A percentile compares a stretch with the other conserved stretches of the same genome.
These are phyloP conservation scores for Paramecium caudatum DNA, from an alignment of 73 alveolate genomes.

Conservation along the genomic window DNA sequence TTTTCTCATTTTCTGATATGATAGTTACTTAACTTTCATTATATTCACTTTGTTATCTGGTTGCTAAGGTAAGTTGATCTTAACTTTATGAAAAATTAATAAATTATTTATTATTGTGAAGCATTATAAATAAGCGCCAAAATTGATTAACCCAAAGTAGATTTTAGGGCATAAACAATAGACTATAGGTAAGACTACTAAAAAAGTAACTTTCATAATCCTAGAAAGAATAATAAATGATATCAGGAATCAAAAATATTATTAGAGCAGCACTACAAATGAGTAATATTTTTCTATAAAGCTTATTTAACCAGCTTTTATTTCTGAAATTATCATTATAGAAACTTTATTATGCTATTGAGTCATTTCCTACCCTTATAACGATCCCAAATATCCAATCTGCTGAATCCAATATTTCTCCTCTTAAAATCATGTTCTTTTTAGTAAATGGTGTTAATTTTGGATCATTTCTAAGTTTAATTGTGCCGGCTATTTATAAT, in stretches of 20 bases:
- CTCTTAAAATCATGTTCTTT: constrained; percentile 51
- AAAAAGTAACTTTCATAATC: constrained; percentile 23
- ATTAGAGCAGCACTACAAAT: background rate
- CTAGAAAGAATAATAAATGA: constrained; percentile 25
- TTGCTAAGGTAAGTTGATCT: background rate
- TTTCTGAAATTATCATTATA: background rate
- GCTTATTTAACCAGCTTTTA: background rate
- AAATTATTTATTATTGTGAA: background rate
- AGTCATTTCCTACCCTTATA: constrained; percentile 52
- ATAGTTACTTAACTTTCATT: constrained; percentile 1
- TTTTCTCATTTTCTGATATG: constrained; percentile 9
- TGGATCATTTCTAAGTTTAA: constrained; percentile 49
- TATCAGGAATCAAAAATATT: constrained; percentile 3
- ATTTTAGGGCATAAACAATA: constrained; percentile 14
- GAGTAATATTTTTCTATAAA: background rate
- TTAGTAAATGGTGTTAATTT: constrained; percentile 43
- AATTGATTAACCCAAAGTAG: constrained; percentile 29
- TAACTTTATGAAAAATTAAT: too few species aligned
- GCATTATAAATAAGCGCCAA: background rate
- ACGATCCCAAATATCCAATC: constrained; percentile 62
- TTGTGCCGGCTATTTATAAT: background rate
- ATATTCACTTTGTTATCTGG: background rate
- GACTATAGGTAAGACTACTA: constrained; percentile 20
- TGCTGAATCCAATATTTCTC: constrained; percentile 46
- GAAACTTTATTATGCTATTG: background rate